Evolutionary conservation across 2,329 filamentous ascomycete species (phyloP).

Genomic region (Fusarium protoensiforme): DNA sequence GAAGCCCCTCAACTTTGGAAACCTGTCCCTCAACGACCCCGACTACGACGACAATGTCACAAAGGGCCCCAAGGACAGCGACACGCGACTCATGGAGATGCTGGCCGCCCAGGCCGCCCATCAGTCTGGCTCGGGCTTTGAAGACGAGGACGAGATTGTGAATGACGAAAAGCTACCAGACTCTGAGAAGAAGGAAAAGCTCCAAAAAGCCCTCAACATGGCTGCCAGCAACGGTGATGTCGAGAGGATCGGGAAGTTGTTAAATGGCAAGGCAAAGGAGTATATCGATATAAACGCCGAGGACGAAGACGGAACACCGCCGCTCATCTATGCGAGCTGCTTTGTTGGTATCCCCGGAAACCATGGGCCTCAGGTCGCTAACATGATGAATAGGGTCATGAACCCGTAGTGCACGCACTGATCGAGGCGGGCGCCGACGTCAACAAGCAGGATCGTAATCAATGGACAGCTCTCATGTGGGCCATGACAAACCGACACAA

Average conservation of each 20-base stretch:
- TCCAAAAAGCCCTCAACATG: conserved; percentile 93
- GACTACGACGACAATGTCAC: conserved; percentile 73
- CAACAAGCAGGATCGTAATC: conserved; percentile 93
- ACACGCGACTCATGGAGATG: conserved; percentile 93
- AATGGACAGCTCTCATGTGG: conserved; percentile 99
- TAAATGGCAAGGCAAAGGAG: conserved; percentile 77
- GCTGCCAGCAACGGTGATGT: conserved; percentile 96
- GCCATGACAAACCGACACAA: conserved; percentile 99
- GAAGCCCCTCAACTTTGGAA: conserved; percentile 83
- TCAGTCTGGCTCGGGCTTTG: conserved; percentile 75
- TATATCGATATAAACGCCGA: conserved; percentile 87
- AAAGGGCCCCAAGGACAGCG: conserved; percentile 76
- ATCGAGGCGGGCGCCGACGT: conserved; percentile 89
- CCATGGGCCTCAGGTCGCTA: background rate
- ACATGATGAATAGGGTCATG: conserved; percentile 74
- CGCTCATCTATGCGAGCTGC: conserved; percentile 96
- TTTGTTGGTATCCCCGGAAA: conserved; percentile 72
- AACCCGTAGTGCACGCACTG: conserved; percentile 85
- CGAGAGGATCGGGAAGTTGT: conserved; percentile 79
- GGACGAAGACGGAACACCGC: conserved; percentile 96
- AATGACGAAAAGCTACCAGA: conserved; percentile 78
- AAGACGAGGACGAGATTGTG: conserved; percentile 84
- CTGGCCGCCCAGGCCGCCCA: conserved; percentile 90
- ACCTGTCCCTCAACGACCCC: conserved; percentile 83
- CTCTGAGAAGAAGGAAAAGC: conserved; percentile 79